These are phyloP conservation scores for Daedaleopsis nitida DNA, from an alignment of 768 basidiomycete species.

Conservation along the genomic window DNA sequence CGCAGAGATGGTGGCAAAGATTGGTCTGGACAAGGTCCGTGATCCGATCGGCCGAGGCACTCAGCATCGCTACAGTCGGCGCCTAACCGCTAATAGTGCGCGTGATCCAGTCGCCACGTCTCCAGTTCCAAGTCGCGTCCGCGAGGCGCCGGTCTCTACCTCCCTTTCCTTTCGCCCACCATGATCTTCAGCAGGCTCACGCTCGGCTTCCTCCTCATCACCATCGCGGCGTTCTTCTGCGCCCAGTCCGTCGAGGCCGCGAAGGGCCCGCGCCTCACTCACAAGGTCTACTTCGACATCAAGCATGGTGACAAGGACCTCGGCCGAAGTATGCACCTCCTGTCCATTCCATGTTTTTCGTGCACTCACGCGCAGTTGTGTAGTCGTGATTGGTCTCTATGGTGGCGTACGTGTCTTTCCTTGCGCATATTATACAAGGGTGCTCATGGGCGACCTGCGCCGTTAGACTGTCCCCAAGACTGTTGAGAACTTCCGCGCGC, in stretches of 20 bases:
- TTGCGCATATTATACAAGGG: neutral
- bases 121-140: conserved; percentile 5
- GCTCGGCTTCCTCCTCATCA: conserved; percentile 60
- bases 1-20: no score
- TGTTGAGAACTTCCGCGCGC: conserved; percentile 95
- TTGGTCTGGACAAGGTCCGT: neutral
- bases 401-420: conserved; percentile 60
- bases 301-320: conserved; percentile 87
- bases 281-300: conserved; percentile 94
- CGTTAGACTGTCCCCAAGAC: conserved; percentile 91
- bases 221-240: conserved; percentile 71
- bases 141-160: neutral
- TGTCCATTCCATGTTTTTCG: neutral
- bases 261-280: conserved; percentile 87
- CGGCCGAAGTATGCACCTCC: conserved; percentile 67
- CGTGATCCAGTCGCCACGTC: conserved; percentile 21
- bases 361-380: conserved; percentile 13
- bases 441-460: neutral
- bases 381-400: conserved; percentile 87
- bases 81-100: no score
- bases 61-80: neutral
- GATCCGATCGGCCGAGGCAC: neutral
- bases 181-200: conserved; percentile 65
- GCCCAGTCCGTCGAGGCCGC: conserved; percentile 74
- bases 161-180: conserved; percentile 31